A percentile compares a stretch with the other conserved stretches of the same genome.
phyloP scores from a whole-genome alignment of 441 rosid species.

The Kokia cookei region DNA sequence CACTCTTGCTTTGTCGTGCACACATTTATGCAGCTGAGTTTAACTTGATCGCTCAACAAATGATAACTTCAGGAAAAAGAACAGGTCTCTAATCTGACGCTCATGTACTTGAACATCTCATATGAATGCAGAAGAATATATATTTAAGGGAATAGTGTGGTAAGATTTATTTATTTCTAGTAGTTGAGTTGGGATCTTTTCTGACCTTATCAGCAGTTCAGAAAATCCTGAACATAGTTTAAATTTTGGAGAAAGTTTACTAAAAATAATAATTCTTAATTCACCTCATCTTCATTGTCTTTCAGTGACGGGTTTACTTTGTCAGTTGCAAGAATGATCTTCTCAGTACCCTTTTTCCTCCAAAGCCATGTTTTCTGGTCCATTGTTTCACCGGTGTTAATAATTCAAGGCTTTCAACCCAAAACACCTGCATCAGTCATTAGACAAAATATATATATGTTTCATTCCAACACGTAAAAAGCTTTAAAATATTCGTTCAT shows the following conservation, averaged over 20 bases:
- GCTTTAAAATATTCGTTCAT: background rate
- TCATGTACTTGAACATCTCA: background rate
- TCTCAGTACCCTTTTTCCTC: slow-evolving; percentile 72
- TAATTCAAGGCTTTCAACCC: slow-evolving; percentile 9
- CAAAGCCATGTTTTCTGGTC: slow-evolving; percentile 74
- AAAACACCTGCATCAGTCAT: slow-evolving; percentile 1
- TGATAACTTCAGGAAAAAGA: background rate
- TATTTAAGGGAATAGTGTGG: background rate
- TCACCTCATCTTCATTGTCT: slow-evolving; percentile 54
- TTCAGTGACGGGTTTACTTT: slow-evolving; percentile 22
- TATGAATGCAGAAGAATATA: background rate
- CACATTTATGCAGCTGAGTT: background rate
- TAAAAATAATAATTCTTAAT: background rate
- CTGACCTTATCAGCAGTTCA: background rate
- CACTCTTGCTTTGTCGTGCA: background rate
- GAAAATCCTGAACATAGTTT: background rate
- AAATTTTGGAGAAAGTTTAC: background rate
- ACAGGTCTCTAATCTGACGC: background rate
- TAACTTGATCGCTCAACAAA: background rate
- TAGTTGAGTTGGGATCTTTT: background rate
- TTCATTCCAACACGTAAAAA: background rate
- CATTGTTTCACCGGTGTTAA: slow-evolving; percentile 31
- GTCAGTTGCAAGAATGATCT: slow-evolving; percentile 35
- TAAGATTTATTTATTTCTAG: background rate
- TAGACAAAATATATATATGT: too few relatives aligned